Conservation (phyloP, 2,329 filamentous ascomycete genomes). For the Paracoccidioides lutzii region DNA sequence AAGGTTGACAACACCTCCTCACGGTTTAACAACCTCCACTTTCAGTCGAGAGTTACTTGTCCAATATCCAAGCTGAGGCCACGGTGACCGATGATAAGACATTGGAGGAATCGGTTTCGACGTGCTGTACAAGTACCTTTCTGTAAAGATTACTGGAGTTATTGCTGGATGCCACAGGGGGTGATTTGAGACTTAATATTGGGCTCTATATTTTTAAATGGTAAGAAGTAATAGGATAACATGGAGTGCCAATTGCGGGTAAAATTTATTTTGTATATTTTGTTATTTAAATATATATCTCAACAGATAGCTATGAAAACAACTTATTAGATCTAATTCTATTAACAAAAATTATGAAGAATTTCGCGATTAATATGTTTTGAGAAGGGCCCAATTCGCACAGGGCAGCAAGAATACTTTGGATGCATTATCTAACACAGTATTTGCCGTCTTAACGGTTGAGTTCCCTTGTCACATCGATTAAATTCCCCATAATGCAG, state of each 20-base stretch:
- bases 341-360: too few relatives aligned
- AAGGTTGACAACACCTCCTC: constrained; percentile 20
- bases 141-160: constrained; percentile 13
- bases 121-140: constrained; percentile 6
- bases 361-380: too few relatives aligned
- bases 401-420: too few relatives aligned
- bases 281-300: not conserved
- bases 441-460: too few relatives aligned
- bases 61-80: constrained; percentile 1
- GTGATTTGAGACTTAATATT: constrained; percentile 15
- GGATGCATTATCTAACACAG: too few relatives aligned
- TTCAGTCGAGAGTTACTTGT: constrained; percentile 23
- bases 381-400: too few relatives aligned
- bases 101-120: not conserved
- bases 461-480: too few relatives aligned
- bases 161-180: constrained; percentile 12
- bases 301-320: too few relatives aligned
- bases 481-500: too few relatives aligned
- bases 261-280: not conserved
- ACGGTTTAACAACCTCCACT: constrained; percentile 22
- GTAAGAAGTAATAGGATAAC: not conserved
- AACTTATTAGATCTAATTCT: too few relatives aligned
- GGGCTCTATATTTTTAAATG: constrained; percentile 9
- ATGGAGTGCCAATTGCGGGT: not conserved
- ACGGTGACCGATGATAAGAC: not conserved